Evolutionary conservation across 2,329 filamentous ascomycete species (phyloP), one percentile per base, ranked within the genome.

Genomic region (Clarireedia monteithiana): DNA sequence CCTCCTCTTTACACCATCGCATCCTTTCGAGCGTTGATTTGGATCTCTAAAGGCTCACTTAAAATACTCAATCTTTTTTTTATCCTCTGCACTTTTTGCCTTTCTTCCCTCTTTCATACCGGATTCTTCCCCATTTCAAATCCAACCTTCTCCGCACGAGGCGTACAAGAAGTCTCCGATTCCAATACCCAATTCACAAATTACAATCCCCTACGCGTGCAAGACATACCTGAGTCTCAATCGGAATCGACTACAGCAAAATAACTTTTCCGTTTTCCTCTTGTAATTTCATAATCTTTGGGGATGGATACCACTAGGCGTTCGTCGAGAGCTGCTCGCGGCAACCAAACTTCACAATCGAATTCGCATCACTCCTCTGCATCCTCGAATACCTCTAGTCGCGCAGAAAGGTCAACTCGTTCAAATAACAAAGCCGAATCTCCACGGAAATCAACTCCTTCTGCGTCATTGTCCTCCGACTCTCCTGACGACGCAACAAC

Each of bases 261-360:
- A 14, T 24, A 20, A 26, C 17, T 44, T 34, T 42, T 55, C 36
- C 12, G 24, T 46, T 36, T 44, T 50, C 15, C 53, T 20, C 40
- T 36, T 50, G 53, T 57, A 46, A 39, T 46, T n/a, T 46, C 46
- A 45, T 47, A 47, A 58, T 48, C 59, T 52, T 45, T 60, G 56
- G 72, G 71, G 68, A 74, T 80, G 77, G 79, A 76, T 69, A 75
- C 75, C 65, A 81, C 87, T 70, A 89, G 88, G 71, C 87, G 92
- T 75, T 89, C 92, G 71, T 96, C 91, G 69, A 94, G 91, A 73
- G 86, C 92, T 80, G 90, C 90, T 77, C 88, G 89, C 74, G 83
- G 81, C 70, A 84, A 84, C 66, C 88, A 91, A 76, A 81, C 81
- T 67, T 75, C 77, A 60, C 77, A 80, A 66, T 81, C 85, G 67